These are phyloP conservation scores for Fusarium buxicola DNA, from an alignment of 2,329 filamentous ascomycete species.

Conservation along the genomic window DNA sequence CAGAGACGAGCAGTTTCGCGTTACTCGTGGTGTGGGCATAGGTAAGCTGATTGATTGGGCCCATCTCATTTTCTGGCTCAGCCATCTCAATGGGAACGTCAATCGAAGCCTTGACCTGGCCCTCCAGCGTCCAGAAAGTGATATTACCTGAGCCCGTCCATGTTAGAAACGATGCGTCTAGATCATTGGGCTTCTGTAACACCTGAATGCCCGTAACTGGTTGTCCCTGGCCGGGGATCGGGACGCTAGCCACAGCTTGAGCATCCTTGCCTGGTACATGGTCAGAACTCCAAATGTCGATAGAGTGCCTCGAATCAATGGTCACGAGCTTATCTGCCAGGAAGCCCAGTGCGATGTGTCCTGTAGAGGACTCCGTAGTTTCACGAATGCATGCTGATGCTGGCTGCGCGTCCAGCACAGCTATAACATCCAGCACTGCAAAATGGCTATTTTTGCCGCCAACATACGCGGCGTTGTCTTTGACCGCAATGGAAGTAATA, in stretches of 20 bases:
- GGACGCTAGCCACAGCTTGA: conserved; percentile 59
- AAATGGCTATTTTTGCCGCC: conserved; percentile 74
- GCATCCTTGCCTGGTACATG: conserved; percentile 56
- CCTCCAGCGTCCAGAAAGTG: conserved; percentile 84
- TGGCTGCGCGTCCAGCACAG: conserved; percentile 57
- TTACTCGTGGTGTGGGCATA: conserved; percentile 70
- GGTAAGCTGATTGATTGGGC: conserved; percentile 68
- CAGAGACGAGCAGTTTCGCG: conserved; percentile 78
- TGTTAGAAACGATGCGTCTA: conserved; percentile 82
- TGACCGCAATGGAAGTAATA: conserved; percentile 74
- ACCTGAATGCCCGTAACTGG: conserved; percentile 79
- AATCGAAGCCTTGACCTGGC: conserved; percentile 72
- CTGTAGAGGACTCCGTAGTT: conserved; percentile 53
- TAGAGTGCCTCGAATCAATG: conserved; percentile 79
- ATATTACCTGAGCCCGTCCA: conserved; percentile 87
- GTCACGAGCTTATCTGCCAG: conserved; percentile 76
- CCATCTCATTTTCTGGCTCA: conserved; percentile 61
- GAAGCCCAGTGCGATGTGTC: conserved; percentile 76
- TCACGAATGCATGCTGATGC: conserved; percentile 53
- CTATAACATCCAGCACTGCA: conserved; percentile 62
- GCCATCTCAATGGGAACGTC: conserved; percentile 76
- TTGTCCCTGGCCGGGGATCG: conserved; percentile 72
- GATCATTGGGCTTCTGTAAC: conserved; percentile 68
- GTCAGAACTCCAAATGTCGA: conserved; percentile 72
- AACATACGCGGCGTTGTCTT: conserved; percentile 71